These are phyloP conservation scores for Escovopsis sp. DNA, from an alignment of 2,329 filamentous ascomycete genomes.

Conservation along the genomic window DNA sequence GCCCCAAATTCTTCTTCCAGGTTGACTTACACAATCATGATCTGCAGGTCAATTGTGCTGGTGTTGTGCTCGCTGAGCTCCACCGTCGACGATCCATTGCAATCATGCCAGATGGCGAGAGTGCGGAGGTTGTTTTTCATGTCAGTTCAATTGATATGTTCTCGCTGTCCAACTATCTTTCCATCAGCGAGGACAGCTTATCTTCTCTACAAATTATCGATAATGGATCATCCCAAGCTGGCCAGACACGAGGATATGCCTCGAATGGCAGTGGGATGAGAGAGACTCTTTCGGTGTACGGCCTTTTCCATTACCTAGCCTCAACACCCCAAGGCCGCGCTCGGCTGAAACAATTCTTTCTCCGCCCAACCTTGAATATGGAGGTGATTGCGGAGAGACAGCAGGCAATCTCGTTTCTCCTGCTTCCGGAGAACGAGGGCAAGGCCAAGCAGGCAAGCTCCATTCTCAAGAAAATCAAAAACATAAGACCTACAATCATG, in stretches of 20 bases:
- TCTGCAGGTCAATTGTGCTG: constrained; percentile 61
- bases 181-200: constrained; percentile 69
- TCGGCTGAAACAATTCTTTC: constrained; percentile 62
- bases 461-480: constrained; percentile 56
- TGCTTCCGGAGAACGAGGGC: constrained; percentile 51
- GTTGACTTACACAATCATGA: too few species aligned
- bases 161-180: constrained; percentile 51
- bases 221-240: constrained; percentile 69
- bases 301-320: constrained; percentile 61
- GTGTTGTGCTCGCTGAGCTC: constrained; percentile 71
- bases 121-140: constrained; percentile 34
- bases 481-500: constrained; percentile 53
- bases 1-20: too few species aligned
- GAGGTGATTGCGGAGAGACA: constrained; percentile 57
- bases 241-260: constrained; percentile 50
- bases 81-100: constrained; percentile 44
- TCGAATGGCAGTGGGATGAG: constrained; percentile 44
- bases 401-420: constrained; percentile 49
- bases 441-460: constrained; percentile 40
- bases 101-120: constrained; percentile 45
- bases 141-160: constrained; percentile 61
- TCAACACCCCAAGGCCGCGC: constrained; percentile 65
- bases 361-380: constrained; percentile 61
- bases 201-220: constrained; percentile 73
- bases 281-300: constrained; percentile 72